Percentiles rank a stretch among this genome's conserved stretches.
Evolutionary conservation across 306 rosid genomes (phyloP).

Genomic region (Betula pendula): DNA sequence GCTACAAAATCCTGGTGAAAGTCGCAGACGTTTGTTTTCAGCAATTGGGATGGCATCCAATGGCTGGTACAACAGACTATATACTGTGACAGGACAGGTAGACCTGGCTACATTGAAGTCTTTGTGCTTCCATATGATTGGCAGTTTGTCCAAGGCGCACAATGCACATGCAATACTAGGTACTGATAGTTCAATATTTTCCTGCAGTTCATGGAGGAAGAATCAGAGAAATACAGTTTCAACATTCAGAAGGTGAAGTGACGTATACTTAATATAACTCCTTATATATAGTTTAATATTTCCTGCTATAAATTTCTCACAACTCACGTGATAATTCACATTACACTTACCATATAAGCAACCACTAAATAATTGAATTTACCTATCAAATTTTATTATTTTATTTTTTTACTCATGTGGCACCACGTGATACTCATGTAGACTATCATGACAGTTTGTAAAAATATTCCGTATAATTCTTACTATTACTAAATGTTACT

Average conservation of each 20-base stretch:
- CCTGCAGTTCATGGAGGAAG: conserved; percentile 69
- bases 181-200: conserved; percentile 5
- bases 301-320: too few relatives aligned
- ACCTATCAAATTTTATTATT: too few relatives aligned
- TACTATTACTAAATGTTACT: too few relatives aligned
- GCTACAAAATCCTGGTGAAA: conserved; percentile 76
- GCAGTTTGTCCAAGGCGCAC: not conserved
- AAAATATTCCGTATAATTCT: too few relatives aligned
- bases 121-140: not conserved
- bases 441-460: too few relatives aligned
- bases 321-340: too few relatives aligned
- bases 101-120: not conserved
- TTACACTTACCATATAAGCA: too few relatives aligned
- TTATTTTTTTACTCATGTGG: too few relatives aligned
- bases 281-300: too few relatives aligned
- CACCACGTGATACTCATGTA: too few relatives aligned
- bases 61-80: conserved; percentile 89
- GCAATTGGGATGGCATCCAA: conserved; percentile 88
- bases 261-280: not conserved
- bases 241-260: conserved; percentile 58
- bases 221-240: conserved; percentile 59
- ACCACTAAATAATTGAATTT: too few relatives aligned
- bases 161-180: not conserved
- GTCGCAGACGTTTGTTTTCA: conserved; percentile 63
- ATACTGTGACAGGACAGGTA: conserved; percentile 96